Conservation (phyloP, 768 basidiomycete genomes). For the Rhodotorula paludigena region DNA sequence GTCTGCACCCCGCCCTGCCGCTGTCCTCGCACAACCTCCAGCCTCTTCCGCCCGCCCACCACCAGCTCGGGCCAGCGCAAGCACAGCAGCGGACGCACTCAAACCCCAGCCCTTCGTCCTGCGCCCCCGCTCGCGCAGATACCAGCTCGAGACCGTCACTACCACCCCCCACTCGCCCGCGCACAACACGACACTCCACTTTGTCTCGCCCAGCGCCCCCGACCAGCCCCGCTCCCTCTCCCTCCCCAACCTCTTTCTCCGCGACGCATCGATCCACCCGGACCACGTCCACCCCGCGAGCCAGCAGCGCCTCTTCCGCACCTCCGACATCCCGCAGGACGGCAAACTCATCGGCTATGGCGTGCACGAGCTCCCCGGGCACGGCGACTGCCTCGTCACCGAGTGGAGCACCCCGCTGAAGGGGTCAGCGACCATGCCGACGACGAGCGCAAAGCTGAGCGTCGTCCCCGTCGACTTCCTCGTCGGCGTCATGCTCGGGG, state of each 20-base stretch:
- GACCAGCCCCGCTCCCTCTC: neutral
- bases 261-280: constrained; percentile 74
- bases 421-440: constrained; percentile 5
- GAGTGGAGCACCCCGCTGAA: constrained; percentile 58
- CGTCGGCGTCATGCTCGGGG: constrained; percentile 38
- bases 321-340: constrained; percentile 60
- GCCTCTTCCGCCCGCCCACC: neutral
- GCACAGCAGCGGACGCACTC: neutral
- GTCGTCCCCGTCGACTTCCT: constrained; percentile 33
- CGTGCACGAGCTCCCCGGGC: constrained; percentile 48
- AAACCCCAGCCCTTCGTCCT: constrained; percentile 34
- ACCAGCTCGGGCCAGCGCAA: neutral
- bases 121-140: neutral
- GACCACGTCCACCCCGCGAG: constrained; percentile 72
- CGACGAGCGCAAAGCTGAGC: constrained; percentile 20
- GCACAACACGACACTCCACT: constrained; percentile 5
- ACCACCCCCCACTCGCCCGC: constrained; percentile 4
- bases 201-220: constrained; percentile 40
- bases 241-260: constrained; percentile 68
- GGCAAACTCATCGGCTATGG: constrained; percentile 52
- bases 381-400: constrained; percentile 44
- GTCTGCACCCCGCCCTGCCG: neutral
- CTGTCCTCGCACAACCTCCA: neutral
- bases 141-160: constrained; percentile 18
- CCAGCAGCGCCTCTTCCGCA: constrained; percentile 66